Evolutionary conservation across 257 asterid species (phyloP), one percentile per base, ranked within the genome.

Genomic region (Solanum peruvianum): DNA sequence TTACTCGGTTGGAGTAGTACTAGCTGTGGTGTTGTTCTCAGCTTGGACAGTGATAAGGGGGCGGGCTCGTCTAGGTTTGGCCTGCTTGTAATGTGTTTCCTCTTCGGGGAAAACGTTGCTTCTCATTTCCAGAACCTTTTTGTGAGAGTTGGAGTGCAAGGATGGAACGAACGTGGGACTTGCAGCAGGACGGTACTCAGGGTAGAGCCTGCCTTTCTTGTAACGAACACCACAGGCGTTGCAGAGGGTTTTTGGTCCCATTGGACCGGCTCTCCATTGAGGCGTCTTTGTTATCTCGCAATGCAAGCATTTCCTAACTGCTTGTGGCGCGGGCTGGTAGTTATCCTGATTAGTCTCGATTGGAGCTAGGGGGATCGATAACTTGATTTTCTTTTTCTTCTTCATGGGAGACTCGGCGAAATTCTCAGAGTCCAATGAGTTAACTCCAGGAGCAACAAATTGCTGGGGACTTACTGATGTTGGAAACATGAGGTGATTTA

Each of bases 251-350:
- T 93, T 93, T 6, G 94, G 94, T 20, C 95, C 95, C 91, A 88
- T 88, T 11, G 95, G 95, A 5, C 95, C 95, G 0, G 93, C 91
- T 86, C 94, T 89, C 95, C 94, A 93, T 81, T 93, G 95, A 33
- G 95, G 95, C 23, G 95, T 93, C 91, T 92, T 91, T 5, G 95
- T 91, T 82, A 93, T 90, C 91, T 91, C 95, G 11, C 94, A 93
- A 69, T 93, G 95, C 89, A 90, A 25, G 91, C 95, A 93, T 88
- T 91, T 94, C 72, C 95, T 89, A 16, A 94, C 73, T 82, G 93
- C 88, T 70, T 92, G 96, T 56, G 88, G 94, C 18, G 87, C 35
- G 0, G 88, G 71, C 15, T 88, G 77, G 87, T 45, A 1, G 4
- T 88, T 88, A 78, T 89, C 89, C 7, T 86, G 88, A n/a, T 89